Base-by-base conservation (phyloP, 2,329 filamentous ascomycete genomes). In the Furcasterigmium furcatum region DNA sequence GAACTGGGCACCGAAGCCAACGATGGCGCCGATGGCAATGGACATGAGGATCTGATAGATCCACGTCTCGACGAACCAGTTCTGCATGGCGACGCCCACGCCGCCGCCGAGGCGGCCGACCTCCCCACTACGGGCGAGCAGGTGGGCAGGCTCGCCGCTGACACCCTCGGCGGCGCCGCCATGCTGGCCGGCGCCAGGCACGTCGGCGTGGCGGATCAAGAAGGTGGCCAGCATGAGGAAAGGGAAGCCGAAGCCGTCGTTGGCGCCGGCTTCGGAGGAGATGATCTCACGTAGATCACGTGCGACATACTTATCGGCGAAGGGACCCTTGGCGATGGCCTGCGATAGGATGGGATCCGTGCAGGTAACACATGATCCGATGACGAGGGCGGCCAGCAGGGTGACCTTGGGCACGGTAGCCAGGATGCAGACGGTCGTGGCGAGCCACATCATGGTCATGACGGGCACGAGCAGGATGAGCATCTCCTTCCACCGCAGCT, bases 391-490 rank as follows among this genome's bases (percentile, higher is more conserved):
- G 2, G 75, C 65, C 2, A 80, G 67, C n/a, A 80, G 63, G 0
- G 73, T 72, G 8, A 83, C 47, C 18, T 76, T 74, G 1, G 79
- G 79, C 1, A 82, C 64, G 13, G 73, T 74, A 7, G 74, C 64
- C 30, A 79, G 58, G 32, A 84, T 69, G 49, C 79, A 82, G 2
- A 71, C 64, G 0, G 75, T 77, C 1, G 79, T 82, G 52, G 64
- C 70, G 7, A 84, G 58, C 80, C 80, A 84, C 71, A 80, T 80
- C 41, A 80, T 62, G 3, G 77, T 76, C 80, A 82, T 83, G 49
- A 82, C 66, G 2, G 80, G 79, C 5, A 83, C 52, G 4, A 84
- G 63, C 40, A 72, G 76, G 12, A 82, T 67, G 4, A 68, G 58
- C 59, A 84, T 70, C 49, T 80, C 77, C 44, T 72, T 74, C 62